Conservation (phyloP, 192 early-diverging fungal species). For the Pilaira anomala region DNA sequence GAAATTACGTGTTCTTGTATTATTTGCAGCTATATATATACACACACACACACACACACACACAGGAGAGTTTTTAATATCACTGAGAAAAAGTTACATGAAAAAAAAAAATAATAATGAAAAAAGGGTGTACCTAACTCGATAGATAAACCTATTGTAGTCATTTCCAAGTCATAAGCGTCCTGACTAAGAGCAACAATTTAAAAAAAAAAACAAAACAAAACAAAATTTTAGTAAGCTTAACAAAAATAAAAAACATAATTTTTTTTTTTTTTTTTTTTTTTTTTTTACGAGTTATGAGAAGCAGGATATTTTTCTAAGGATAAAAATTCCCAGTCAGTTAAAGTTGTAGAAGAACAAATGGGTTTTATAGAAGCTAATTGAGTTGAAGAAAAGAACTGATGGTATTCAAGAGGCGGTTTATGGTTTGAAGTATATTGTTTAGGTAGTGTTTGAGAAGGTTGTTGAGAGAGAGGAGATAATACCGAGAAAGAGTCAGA, state of each 20-base stretch:
- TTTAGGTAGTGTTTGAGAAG: neutral
- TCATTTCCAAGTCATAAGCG: conserved; percentile 70
- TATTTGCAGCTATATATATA: conserved; percentile 54
- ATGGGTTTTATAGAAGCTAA: conserved; percentile 16
- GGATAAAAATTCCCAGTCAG: conserved; percentile 7
- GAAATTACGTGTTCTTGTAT: conserved; percentile 63
- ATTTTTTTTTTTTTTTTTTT: too few relatives aligned
- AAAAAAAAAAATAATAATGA: neutral
- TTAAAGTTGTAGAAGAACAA: conserved; percentile 9
- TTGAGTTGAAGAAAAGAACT: conserved; percentile 17
- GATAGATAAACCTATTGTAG: conserved; percentile 57
- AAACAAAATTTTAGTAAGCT: too few relatives aligned
- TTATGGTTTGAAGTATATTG: neutral
- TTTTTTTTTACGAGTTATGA: conserved; percentile 27
- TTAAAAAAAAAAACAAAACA: conserved; percentile 4
- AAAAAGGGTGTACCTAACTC: conserved; percentile 50
- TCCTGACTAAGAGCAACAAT: conserved; percentile 52
- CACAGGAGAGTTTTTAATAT: too few relatives aligned
- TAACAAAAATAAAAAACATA: too few relatives aligned
- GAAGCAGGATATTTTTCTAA: conserved; percentile 23
- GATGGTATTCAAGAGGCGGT: conserved; percentile 9
- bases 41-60: too few relatives aligned
- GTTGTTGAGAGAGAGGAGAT: neutral
- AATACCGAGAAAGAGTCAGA: conserved; percentile 20
- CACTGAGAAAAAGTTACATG: too few relatives aligned